These are phyloP conservation scores for Candida ponderosae DNA, from an alignment of 805 yeast genomes.

Conservation along the genomic window DNA sequence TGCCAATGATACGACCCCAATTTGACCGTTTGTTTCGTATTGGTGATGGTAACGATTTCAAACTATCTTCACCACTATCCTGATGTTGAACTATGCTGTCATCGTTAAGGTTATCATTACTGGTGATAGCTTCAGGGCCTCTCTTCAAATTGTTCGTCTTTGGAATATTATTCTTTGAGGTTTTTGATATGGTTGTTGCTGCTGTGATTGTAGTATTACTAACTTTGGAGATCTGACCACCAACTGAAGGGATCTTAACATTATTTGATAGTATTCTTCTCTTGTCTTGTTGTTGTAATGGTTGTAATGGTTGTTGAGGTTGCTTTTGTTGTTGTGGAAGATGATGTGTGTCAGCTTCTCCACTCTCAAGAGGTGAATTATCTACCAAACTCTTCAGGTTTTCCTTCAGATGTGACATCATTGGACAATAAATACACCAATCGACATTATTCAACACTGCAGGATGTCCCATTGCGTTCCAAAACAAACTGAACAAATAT, in stretches of 20 bases:
- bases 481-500: slow-evolving; percentile 44
- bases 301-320: background rate
- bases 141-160: too few species aligned
- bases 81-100: background rate
- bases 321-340: slow-evolving; percentile 3
- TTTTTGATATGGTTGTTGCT: background rate
- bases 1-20: slow-evolving; percentile 37
- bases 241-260: too few species aligned
- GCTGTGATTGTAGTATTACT: too few species aligned
- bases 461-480: slow-evolving; percentile 5
- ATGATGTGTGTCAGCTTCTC: too few species aligned
- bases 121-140: too few species aligned
- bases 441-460: slow-evolving; percentile 11
- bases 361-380: too few species aligned
- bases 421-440: slow-evolving; percentile 54
- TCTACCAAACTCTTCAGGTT: slow-evolving; percentile 14
- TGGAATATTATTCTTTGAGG: background rate
- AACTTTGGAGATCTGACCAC: too few species aligned
- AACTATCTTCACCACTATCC: background rate
- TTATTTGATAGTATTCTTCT: too few species aligned
- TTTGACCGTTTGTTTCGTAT: slow-evolving; percentile 36
- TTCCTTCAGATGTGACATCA: slow-evolving; percentile 17
- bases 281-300: too few species aligned
- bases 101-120: background rate
- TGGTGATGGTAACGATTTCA: slow-evolving; percentile 40